Evolutionary conservation across 2,329 filamentous ascomycete species (phyloP), one percentile per base, ranked within the genome.

Genomic region (Microcera coccophila): DNA sequence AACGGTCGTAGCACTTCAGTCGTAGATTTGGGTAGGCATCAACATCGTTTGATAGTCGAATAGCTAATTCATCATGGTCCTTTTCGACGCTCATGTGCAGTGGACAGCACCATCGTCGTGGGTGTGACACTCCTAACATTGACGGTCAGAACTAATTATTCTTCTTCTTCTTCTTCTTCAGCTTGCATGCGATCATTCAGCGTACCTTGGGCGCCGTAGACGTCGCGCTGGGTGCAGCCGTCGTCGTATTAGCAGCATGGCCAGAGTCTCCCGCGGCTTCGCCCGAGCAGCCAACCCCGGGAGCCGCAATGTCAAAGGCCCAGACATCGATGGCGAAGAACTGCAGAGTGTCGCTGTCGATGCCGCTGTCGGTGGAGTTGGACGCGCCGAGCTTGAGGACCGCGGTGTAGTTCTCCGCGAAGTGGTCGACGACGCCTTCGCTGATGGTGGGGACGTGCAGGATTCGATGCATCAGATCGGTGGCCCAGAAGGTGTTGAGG

Each of bases 251-350:
- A 2, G 55, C 52, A 14, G 46, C 41, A 9, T 47, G 51, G 9
- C 52, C 35, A 33, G 49, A 44, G 16, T 40, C 44, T 35, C 36
- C 42, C 8, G 44, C 44, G 38, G 51, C 42, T 50, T 67, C 67
- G 3, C 81, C 81, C 0, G 74, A 60, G 59, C 82, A 86, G 0
- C 82, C 82, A 20, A 74, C 70, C 0, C 82, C 81, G 0, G 82
- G 82, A 4, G 78, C 67, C 7, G 78, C 78, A 53, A 86, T 72
- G 46, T 86, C 82, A 49, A 75, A 79, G 0, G 81, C 82, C 61
- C 82, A 87, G 1, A 71, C 79, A 45, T 85, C 81, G 5, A 84
- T 73, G 4, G 84, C 82, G 59, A 87, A 87, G 62, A 82, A 84
- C 63, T 84, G 79, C 32, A 87, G 68, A 0, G 75, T 73, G 49